These are phyloP conservation scores for Dalechampia spathulata DNA, from an alignment of 441 rosid species.

Conservation along the genomic window DNA sequence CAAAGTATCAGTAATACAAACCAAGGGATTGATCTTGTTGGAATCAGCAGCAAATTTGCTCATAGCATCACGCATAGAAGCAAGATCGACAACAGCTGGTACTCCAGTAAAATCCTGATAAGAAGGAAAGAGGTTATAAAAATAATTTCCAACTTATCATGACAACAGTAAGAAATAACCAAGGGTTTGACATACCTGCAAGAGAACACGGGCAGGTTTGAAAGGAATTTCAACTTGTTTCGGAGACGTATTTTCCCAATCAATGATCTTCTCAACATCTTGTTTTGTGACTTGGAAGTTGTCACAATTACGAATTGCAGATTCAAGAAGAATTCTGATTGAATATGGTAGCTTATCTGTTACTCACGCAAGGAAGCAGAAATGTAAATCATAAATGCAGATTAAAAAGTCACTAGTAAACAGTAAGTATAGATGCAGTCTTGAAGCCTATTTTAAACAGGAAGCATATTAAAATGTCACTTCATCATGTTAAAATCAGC, in stretches of 20 bases:
- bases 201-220: constrained; percentile 96
- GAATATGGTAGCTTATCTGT: constrained; percentile 88
- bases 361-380: too few species aligned
- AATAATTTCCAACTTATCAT: too few species aligned
- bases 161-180: too few species aligned
- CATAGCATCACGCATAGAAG: constrained; percentile 99
- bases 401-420: too few species aligned
- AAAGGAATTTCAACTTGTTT: constrained; percentile 96
- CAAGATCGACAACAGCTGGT: constrained; percentile 96
- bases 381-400: too few species aligned
- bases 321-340: constrained; percentile 85
- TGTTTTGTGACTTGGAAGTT: constrained; percentile 90
- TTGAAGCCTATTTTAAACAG: too few species aligned
- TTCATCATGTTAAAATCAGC: too few species aligned
- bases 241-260: constrained; percentile 84
- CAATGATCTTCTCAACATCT: constrained; percentile 90
- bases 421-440: too few species aligned
- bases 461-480: too few species aligned
- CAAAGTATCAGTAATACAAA: too few species aligned
- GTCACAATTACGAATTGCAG: constrained; percentile 95
- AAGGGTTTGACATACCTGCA: constrained; percentile 80
- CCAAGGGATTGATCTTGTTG: constrained; percentile 88
- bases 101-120: constrained; percentile 95
- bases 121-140: constrained; percentile 10
- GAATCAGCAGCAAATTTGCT: constrained; percentile 84